phyloP scores from a whole-genome alignment of 2,329 filamentous ascomycete genomes.

The Calonectria honghensis region DNA sequence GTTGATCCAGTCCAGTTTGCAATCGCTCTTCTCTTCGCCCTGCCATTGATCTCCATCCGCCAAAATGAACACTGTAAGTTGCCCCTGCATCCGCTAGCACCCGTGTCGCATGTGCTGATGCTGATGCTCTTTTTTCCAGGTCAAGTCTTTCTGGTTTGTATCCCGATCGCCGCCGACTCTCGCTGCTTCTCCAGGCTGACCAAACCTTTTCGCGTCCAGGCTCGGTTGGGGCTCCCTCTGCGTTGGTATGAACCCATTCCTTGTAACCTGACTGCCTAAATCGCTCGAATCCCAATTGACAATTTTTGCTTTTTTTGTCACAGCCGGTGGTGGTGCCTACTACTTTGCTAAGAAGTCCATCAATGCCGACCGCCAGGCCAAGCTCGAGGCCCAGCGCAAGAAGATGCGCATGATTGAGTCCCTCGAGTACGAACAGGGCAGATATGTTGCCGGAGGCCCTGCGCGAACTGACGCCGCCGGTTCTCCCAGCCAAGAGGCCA shows the following conservation, averaged over 20 bases:
- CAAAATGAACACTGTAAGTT: conserved; percentile 74
- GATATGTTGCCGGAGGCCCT: conserved; percentile 65
- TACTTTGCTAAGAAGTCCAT: conserved; percentile 96
- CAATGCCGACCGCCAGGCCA: conserved; percentile 88
- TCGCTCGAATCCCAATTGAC: conserved; percentile 43
- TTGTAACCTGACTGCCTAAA: conserved; percentile 2
- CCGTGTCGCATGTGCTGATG: conserved; percentile 50
- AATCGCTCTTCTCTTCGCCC: conserved; percentile 32
- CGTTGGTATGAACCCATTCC: conserved; percentile 75
- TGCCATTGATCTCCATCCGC: conserved; percentile 30
- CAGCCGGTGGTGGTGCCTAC: conserved; percentile 93
- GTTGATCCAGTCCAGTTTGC: conserved; percentile 11
- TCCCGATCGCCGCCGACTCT: conserved; percentile 37
- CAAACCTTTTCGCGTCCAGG: conserved; percentile 68
- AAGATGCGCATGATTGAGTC: conserved; percentile 76
- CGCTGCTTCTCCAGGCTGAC: conserved; percentile 38
- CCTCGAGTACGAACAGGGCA: conserved; percentile 69
- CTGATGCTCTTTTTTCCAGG: conserved; percentile 61
- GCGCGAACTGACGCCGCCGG: conserved; percentile 75
- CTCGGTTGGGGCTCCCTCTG: conserved; percentile 94
- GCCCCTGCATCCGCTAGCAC: conserved; percentile 3
- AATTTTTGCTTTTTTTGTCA: conserved; percentile 22
- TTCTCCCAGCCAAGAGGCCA: conserved; percentile 83
- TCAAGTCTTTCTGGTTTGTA: conserved; percentile 79
- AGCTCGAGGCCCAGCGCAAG: conserved; percentile 79